Evolutionary conservation across 164 flowering plant genomes (phyloP).

Genomic region (Brasenia schreberi): DNA sequence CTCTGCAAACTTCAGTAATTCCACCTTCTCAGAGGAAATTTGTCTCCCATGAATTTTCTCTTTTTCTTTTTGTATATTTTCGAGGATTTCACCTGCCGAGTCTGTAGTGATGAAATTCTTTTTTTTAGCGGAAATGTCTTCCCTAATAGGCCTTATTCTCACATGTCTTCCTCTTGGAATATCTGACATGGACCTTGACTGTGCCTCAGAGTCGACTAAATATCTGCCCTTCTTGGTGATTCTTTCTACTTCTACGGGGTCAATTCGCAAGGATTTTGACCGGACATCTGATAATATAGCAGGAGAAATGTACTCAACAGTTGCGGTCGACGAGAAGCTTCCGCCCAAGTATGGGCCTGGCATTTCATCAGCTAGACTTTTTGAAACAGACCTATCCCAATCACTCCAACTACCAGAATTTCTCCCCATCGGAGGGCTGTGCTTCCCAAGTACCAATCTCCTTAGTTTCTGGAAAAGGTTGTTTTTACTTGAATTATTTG

Average conservation of each 20-base stretch:
- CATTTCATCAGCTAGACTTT: slow-evolving; percentile 17
- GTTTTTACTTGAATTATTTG: slow-evolving; percentile 15
- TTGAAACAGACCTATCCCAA: slow-evolving; percentile 8
- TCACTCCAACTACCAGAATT: slow-evolving; percentile 2
- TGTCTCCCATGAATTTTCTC: slow-evolving; percentile 9
- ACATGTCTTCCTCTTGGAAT: slow-evolving; percentile 15
- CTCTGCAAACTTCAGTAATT: slow-evolving; percentile 53
- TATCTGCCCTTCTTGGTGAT: slow-evolving; percentile 12
- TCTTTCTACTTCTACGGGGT: slow-evolving; percentile 2
- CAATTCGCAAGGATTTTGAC: neutral
- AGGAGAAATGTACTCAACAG: slow-evolving; percentile 4
- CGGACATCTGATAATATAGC: neutral
- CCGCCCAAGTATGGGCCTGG: slow-evolving; percentile 10
- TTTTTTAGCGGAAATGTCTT: neutral
- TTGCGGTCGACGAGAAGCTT: slow-evolving; percentile 9
- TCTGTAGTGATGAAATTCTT: slow-evolving; percentile 18
- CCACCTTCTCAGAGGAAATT: slow-evolving; percentile 19
- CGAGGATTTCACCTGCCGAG: slow-evolving; percentile 8
- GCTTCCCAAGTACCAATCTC: slow-evolving; percentile 41
- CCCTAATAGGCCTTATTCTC: slow-evolving; percentile 14
- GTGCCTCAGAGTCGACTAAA: slow-evolving; percentile 6
- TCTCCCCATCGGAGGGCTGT: slow-evolving; percentile 11
- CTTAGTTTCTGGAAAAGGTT: slow-evolving; percentile 49
- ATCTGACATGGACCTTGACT: slow-evolving; percentile 25
- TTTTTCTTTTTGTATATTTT: slow-evolving; percentile 7